Base-by-base conservation (phyloP, 768 basidiomycete genomes). In the Lentinula sp. region DNA sequence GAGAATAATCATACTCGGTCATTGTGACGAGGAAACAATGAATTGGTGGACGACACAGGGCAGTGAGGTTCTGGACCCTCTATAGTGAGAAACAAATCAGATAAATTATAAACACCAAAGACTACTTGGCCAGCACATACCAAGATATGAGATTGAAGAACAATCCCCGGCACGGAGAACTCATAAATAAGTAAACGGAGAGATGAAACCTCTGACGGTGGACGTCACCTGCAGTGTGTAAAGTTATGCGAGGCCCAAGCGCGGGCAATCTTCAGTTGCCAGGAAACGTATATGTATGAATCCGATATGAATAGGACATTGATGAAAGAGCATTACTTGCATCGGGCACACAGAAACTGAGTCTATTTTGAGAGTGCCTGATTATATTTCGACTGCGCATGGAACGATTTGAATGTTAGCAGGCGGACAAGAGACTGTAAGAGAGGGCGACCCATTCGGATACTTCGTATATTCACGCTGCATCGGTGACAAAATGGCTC, bases 1-100 rank as follows among this genome's bases (percentile, higher is more conserved):
- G 78, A 40, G 78, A 80, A 65, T 74, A 80, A 71, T 80, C 78
- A 72, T 81, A 80, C 64, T 80, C 78, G 7, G 78, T 80, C 78
- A 80, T 80, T 34, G 8, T 1, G 46, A 48, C 1, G 8, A 23
- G 21, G 21, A 16, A 16, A 43, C 42, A 16, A 43, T 16, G 42
- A 43, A 5, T 16, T 16, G n/a, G 16, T 43, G 5, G n/a, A 43
- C 6, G 42, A 8, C 1, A 48, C 8, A 48, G 46, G 16, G n/a
- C 7, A 10, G 43, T 18, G 21, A 48, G 7, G 46, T 48, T 16
- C 18, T 23, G 46, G 16, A 16, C 16, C 42, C 28, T 43, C n/a
- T 43, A 18, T 5, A 43, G 42, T 28, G 28, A 28, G 28, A 28
- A 28, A 28, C 28, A 28, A 39, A 9, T 8, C 9, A 39, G 37